A percentile compares a stretch with the other conserved stretches of the same genome.
phyloP scores from a whole-genome alignment of 2,329 filamentous ascomycete genomes.

The Colletotrichum theobromicola region DNA sequence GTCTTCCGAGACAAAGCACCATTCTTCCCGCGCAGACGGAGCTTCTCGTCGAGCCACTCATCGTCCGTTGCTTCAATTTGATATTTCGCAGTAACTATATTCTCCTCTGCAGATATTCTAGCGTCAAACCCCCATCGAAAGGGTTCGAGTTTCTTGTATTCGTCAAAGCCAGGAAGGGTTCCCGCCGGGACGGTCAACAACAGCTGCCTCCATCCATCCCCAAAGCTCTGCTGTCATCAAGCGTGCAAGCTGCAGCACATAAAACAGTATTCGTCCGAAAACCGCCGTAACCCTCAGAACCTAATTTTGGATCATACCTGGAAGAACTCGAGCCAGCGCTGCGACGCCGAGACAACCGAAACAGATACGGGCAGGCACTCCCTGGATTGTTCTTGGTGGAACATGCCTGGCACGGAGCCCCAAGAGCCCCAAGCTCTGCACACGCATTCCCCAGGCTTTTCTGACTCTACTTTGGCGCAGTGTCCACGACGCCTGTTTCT shows the following conservation, averaged over 20 bases:
- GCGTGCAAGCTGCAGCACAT: conserved; percentile 19
- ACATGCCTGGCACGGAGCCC: conserved; percentile 3
- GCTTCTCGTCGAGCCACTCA: not conserved
- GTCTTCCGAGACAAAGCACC: not conserved
- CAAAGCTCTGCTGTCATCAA: conserved; percentile 4
- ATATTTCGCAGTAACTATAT: not conserved
- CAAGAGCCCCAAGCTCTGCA: not conserved
- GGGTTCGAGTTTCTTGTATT: not conserved
- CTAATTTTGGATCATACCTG: not conserved
- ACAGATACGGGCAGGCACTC: not conserved
- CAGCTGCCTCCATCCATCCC: not conserved
- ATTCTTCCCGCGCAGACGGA: not conserved
- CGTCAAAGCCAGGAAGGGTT: conserved; percentile 9
- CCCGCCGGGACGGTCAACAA: not conserved
- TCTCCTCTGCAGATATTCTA: not conserved
- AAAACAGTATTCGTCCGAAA: conserved; percentile 16
- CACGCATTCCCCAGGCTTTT: not conserved
- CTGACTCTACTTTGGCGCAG: not conserved
- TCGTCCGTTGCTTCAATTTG: not conserved
- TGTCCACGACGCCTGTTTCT: not conserved
- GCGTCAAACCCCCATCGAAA: not conserved
- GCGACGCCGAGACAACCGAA: conserved; percentile 15
- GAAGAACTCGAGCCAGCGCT: not conserved
- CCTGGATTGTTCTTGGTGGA: not conserved
- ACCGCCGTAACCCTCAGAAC: conserved; percentile 1